Conservation (phyloP, 768 basidiomycete species). For the Inosperma sp. region DNA sequence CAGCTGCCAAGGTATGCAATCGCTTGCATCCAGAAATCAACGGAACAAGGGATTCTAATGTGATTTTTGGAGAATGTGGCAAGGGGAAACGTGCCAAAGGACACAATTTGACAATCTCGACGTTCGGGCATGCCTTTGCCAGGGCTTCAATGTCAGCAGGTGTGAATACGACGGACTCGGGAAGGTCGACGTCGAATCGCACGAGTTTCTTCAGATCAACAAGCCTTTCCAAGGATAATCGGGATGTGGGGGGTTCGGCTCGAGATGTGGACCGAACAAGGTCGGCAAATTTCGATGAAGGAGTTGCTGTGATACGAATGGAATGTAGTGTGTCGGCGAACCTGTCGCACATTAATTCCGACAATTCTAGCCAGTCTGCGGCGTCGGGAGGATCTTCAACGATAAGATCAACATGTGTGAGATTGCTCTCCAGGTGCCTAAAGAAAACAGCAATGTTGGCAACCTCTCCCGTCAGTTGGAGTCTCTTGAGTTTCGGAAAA, state of each 20-base stretch:
- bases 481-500: constrained; percentile 53
- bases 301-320: constrained; percentile 58
- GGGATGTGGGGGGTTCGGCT: constrained; percentile 54
- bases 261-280: constrained; percentile 72
- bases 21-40: constrained; percentile 55
- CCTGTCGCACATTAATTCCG: constrained; percentile 54
- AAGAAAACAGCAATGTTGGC: constrained; percentile 69
- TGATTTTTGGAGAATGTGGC: constrained; percentile 48
- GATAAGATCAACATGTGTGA: constrained; percentile 66
- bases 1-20: constrained; percentile 61
- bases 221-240: constrained; percentile 59
- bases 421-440: constrained; percentile 59
- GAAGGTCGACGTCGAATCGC: constrained; percentile 73
- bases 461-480: constrained; percentile 67
- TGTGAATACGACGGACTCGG: constrained; percentile 66
- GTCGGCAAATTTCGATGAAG: constrained; percentile 74
- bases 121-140: constrained; percentile 57
- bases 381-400: constrained; percentile 77
- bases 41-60: constrained; percentile 56
- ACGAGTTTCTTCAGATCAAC: constrained; percentile 48
- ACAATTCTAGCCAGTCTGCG: constrained; percentile 73
- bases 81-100: constrained; percentile 63
- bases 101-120: constrained; percentile 66
- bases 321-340: constrained; percentile 58
- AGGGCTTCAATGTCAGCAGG: constrained; percentile 55